Conservation (phyloP, 2,329 filamentous ascomycete genomes). For the Diplodia corticola region DNA sequence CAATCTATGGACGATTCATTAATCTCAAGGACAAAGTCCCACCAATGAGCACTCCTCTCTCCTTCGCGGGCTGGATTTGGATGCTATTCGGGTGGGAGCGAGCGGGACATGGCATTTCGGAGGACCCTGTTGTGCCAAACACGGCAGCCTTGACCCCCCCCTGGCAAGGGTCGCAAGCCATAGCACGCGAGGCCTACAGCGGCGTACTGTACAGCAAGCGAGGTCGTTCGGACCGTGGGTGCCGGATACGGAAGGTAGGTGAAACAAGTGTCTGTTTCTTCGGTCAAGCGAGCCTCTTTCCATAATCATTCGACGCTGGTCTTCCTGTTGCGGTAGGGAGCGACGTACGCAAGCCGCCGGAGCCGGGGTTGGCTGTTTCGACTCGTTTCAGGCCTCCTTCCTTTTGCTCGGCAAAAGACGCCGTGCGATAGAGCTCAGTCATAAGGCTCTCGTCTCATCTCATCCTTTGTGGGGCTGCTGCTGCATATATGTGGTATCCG, state of each 20-base stretch:
- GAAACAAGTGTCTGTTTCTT: background rate
- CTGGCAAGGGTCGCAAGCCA: background rate
- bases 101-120: background rate
- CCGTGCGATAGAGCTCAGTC: background rate
- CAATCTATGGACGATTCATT: background rate
- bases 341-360: background rate
- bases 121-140: background rate
- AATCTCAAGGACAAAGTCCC: slow-evolving; percentile 6
- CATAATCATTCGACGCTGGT: background rate
- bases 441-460: background rate
- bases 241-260: slow-evolving; percentile 5
- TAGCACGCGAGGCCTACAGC: too few relatives aligned
- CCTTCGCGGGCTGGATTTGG: background rate
- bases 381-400: background rate
- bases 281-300: background rate
- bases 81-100: background rate
- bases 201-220: background rate
- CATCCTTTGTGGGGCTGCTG: too few relatives aligned
- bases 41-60: background rate
- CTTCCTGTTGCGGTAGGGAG: background rate
- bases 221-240: background rate
- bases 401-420: background rate
- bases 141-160: background rate
- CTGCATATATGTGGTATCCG: background rate
- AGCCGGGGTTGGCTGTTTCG: background rate